These are phyloP conservation scores for Solanum infundibuliforme DNA, from an alignment of 257 asterid genomes.

Conservation along the genomic window DNA sequence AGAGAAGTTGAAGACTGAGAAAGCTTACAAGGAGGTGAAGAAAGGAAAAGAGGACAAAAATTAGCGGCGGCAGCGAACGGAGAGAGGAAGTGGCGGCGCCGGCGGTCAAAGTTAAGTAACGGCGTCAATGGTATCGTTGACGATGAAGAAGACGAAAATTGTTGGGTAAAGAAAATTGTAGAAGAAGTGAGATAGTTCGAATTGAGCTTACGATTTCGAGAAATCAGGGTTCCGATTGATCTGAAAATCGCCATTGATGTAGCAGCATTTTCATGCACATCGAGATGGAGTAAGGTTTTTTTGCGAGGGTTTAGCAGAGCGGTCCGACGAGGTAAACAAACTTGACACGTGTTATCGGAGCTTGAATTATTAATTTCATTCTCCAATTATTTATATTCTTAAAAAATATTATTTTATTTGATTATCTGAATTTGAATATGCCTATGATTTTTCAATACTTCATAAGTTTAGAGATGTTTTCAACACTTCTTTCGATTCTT, in stretches of 20 bases:
- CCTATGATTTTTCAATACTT: rapidly evolving
- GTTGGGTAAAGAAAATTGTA: slow-evolving; percentile 38
- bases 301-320: slow-evolving; percentile 8
- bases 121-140: slow-evolving; percentile 14
- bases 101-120: slow-evolving; percentile 16
- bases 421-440: rapidly evolving
- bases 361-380: no score
- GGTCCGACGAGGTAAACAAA: neutral
- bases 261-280: slow-evolving; percentile 11
- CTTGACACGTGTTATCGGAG: slow-evolving; percentile 11
- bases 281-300: neutral
- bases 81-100: slow-evolving; percentile 30
- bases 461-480: no score
- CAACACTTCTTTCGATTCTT: no score
- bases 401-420: no score
- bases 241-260: slow-evolving; percentile 60
- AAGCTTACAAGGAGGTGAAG: slow-evolving; percentile 85
- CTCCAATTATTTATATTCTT: no score
- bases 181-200: neutral
- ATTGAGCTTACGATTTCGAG: slow-evolving; percentile 24
- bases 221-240: slow-evolving; percentile 49
- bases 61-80: slow-evolving; percentile 14
- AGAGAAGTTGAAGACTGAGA: slow-evolving; percentile 84
- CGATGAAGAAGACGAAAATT: slow-evolving; percentile 20
- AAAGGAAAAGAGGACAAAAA: slow-evolving; percentile 50